Base-by-base conservation (phyloP, 2,329 filamentous ascomycete genomes). In the Incumbomyces lentus region DNA sequence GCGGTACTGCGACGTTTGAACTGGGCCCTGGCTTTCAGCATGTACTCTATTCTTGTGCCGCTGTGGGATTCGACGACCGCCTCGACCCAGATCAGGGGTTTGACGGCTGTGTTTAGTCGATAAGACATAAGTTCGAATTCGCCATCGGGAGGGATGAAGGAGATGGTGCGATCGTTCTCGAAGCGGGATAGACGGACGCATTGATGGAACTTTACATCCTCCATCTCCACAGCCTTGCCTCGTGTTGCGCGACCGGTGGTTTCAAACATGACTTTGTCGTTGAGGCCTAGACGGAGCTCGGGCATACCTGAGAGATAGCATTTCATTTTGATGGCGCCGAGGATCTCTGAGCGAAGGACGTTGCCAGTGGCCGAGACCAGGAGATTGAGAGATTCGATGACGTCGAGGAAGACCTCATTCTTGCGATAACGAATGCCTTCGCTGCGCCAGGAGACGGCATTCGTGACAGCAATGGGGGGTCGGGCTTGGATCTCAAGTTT, bases 191-290 rank as follows among this genome's bases (percentile, higher is more conserved):
- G 75, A 52, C 92, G 81, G 54, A 98, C 92, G 62, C 92, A 98
- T 66, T 98, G 92, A 68, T 98, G 92, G 67, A 98, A 98, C 62
- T 98, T 98, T 67, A 98, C 92, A 59, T 98, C 92, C 62, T 98
- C 92, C 92, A 98, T 98, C 70, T 98, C 92, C 53, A 98, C 92
- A 8, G 92, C 86, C 69, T 98, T 98, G 50, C 92, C 92, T 60
- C 92, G 74, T 34, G 90, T 96, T 13, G 90, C 87, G 51, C 92
- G 78, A 22, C 92, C 92, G 0, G 92, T 98, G 3, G 88, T 94
- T 70, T 98, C 92, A 62, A 98, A 98, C 92, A 98, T 98, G 66
- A 87, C 92, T 70, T 98, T 98, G 73, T 98, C 92, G 71, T 98
- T 98, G 62, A 98, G 70, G 3, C 92, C 92, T 42, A 98, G 69